Base-by-base conservation (phyloP, 352 stramenopile species). In the Globisporangium rhizosaccharum region DNA sequence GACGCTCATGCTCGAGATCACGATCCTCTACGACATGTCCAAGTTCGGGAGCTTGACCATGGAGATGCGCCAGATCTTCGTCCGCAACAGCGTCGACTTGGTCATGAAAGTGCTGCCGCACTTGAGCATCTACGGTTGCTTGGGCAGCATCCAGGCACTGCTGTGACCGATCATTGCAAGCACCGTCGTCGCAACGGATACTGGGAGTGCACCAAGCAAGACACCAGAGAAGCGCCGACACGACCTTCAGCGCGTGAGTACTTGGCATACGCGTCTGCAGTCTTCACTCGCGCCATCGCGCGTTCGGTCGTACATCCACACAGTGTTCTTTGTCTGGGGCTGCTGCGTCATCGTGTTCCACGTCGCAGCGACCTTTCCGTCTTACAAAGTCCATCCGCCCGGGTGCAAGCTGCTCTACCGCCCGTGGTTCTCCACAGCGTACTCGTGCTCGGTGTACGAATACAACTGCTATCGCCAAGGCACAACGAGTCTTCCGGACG, bases 391-490 rank as follows among this genome's bases (percentile, higher is more conserved):
- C 5, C 41, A 59, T 11, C 7, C 6, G 6, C 15, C 28, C 3
- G 33, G 58, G 12, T 74, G 63, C 54, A 71, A 59, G 54, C 59
- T 66, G 51, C 52, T 59, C 44, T 59, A 66, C 37, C 63, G 56
- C 2, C 64, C 64, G 17, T 75, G 61, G 61, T 70, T 72, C 50
- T 55, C 60, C n/a, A 63, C 44, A 2, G 51, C 57, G 33, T 67
- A 65, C 51, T 57, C 63, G 18, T 75, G 68, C 51, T 59, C 65
- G 2, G 66, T 67, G 42, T 72, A 62, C 57, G 36, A 70, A 17
- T 71, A 71, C 41, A 62, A 72, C 58, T 75, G 68, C 36, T 61
- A 62, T 23, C 60, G 60, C 6, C 48, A 67, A 26, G 61, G 56
- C 56, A 47, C 57, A 18, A 56, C 18, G 25, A 71, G 53, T 11